These are phyloP conservation scores for Adansonia digitata DNA, from an alignment of 345 rosid species.

Conservation along the genomic window DNA sequence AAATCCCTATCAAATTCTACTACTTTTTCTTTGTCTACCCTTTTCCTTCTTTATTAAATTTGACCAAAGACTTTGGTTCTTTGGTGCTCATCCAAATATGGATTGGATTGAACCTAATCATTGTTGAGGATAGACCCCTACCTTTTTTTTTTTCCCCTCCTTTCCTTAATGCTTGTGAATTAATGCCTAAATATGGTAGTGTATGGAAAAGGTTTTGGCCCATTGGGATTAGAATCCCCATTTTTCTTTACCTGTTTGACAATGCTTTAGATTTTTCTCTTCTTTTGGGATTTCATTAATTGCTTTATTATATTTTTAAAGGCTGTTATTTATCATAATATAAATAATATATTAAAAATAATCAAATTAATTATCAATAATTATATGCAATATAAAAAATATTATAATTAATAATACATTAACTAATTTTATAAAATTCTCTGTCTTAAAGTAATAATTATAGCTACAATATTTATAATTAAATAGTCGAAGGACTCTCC, in stretches of 20 bases:
- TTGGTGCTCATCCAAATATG: conserved; percentile 16
- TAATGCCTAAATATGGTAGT: too few relatives aligned
- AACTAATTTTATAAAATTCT: too few relatives aligned
- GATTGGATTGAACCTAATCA: conserved; percentile 20
- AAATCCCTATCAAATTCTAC: conserved; percentile 6
- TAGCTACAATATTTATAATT: too few relatives aligned
- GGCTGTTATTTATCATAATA: too few relatives aligned
- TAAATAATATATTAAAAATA: too few relatives aligned
- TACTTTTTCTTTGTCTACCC: background rate
- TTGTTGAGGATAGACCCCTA: too few relatives aligned
- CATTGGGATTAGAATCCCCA: conserved; percentile 10
- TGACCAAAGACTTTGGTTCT: conserved; percentile 5
- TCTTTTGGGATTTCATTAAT: background rate
- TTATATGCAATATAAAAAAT: too few relatives aligned
- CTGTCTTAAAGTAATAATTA: too few relatives aligned
- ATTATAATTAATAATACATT: too few relatives aligned
- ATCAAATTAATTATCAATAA: too few relatives aligned
- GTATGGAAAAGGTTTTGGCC: background rate
- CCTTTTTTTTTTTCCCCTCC: background rate
- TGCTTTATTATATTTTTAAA: too few relatives aligned
- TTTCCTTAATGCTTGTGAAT: conserved; percentile 1
- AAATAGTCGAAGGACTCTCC: too few relatives aligned
- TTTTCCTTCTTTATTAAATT: conserved; percentile 6
- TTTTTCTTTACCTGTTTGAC: background rate
- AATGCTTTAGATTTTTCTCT: background rate